A percentile compares a stretch with the other conserved stretches of the same genome.
phyloP scores from a whole-genome alignment of 108 stramenopile genomes.

The Fistulifera solaris region DNA sequence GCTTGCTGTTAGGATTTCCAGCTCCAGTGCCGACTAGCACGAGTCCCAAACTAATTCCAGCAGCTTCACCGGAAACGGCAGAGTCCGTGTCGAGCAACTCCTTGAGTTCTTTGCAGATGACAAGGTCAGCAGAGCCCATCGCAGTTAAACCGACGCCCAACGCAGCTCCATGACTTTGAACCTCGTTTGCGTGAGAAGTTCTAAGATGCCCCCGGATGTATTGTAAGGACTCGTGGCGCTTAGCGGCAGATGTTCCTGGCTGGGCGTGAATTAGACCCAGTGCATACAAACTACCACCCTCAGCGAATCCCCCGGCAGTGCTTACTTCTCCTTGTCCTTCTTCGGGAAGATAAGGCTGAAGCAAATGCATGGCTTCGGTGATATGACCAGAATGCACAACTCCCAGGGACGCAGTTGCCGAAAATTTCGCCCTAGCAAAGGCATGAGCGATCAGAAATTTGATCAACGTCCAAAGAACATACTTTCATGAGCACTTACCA shows the following conservation, averaged over 20 bases:
- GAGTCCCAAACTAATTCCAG: constrained; percentile 97
- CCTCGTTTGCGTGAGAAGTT: constrained; percentile 87
- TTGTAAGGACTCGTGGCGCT: constrained; percentile 69
- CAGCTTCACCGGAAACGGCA: constrained; percentile 97
- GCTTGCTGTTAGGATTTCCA: constrained; percentile 47
- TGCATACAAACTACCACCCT: constrained; percentile 94
- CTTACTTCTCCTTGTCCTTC: constrained; percentile 48
- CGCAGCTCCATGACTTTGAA: constrained; percentile 95
- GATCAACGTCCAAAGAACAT: constrained; percentile 3
- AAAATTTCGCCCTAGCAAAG: constrained; percentile 90
- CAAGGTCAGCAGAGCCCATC: constrained; percentile 83
- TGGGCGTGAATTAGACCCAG: constrained; percentile 95
- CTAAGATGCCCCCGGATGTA: constrained; percentile 69
- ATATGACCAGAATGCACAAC: constrained; percentile 96
- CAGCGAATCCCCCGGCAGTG: constrained; percentile 83
- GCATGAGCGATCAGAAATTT: constrained; percentile 2
- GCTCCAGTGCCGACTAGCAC: constrained; percentile 90
- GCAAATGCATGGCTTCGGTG: constrained; percentile 90
- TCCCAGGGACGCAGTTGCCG: constrained; percentile 93
- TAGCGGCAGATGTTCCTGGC: constrained; percentile 72
- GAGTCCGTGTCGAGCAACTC: constrained; percentile 92
- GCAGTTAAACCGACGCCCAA: constrained; percentile 96
- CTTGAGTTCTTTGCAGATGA: constrained; percentile 86
- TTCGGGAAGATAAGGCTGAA: constrained; percentile 96
- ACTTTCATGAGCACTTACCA: constrained; percentile 63